phyloP scores from a whole-genome alignment of 1,139 yeast genomes.

The Zygoascus sp. region DNA sequence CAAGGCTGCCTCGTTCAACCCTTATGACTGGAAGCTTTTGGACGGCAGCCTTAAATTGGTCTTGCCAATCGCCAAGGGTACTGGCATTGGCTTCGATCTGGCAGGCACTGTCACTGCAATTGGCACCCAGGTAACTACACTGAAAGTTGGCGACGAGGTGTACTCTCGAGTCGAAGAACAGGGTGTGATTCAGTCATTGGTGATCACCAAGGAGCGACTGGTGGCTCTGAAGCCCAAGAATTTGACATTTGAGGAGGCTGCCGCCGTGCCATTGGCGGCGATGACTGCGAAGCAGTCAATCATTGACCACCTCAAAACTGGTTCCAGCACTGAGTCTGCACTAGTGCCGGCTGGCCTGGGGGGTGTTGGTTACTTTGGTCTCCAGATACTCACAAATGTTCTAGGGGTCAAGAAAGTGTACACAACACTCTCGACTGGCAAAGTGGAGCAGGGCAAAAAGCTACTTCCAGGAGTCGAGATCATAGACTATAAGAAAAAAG shows the following conservation, averaged over 20 bases:
- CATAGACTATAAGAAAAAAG: constrained; percentile 13
- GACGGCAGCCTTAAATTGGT: neutral
- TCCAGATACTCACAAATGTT: constrained; percentile 12
- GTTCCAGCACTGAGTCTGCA: constrained; percentile 4
- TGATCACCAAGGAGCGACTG: no score
- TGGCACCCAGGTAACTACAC: no score
- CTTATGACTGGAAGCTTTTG: constrained; percentile 61
- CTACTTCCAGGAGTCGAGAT: constrained; percentile 12
- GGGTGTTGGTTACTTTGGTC: constrained; percentile 13
- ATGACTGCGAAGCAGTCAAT: neutral
- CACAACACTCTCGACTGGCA: constrained; percentile 14
- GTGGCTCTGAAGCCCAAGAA: no score
- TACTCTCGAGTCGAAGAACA: no score
- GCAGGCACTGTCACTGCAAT: no score
- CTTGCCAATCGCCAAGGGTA: constrained; percentile 43
- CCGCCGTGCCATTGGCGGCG: constrained; percentile 14
- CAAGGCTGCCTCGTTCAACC: constrained; percentile 61
- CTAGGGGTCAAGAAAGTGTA: constrained; percentile 8
- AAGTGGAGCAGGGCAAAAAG: constrained; percentile 12
- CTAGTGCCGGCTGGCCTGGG: constrained; percentile 16
- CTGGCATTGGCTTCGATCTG: constrained; percentile 36
- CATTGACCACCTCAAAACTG: no score
- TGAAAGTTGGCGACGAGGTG: no score
- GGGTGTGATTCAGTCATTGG: no score
- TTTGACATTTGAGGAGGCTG: constrained; percentile 15